Evolutionary conservation across 1,139 yeast genomes (phyloP).

Genomic region (Taphrina confusa): DNA sequence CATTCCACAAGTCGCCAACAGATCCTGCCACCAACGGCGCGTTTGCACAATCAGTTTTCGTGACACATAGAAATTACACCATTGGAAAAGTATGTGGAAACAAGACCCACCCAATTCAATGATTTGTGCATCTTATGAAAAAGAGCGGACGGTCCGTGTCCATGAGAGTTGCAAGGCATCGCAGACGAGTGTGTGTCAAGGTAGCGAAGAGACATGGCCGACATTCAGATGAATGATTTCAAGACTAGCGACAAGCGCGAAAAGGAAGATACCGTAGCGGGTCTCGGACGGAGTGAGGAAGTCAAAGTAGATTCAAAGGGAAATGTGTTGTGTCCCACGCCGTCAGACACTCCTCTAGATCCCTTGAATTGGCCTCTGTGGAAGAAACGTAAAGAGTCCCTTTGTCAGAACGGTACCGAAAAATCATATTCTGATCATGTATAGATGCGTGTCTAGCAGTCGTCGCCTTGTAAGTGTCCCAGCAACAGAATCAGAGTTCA

Average conservation of each 20-base stretch:
- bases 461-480: constrained; percentile 1
- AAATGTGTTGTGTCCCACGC: constrained; percentile 50
- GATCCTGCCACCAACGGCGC: constrained; percentile 1
- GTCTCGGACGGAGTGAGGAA: constrained; percentile 19
- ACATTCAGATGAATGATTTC: constrained; percentile 2
- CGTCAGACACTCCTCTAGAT: constrained; percentile 59
- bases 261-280: neutral
- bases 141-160: no score
- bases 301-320: constrained; percentile 7
- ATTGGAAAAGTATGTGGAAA: constrained; percentile 1
- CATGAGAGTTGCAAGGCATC: no score
- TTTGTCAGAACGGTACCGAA: no score
- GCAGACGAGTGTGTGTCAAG: no score
- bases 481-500: no score
- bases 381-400: constrained; percentile 41
- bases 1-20: no score
- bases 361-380: constrained; percentile 55
- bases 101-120: no score
- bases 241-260: neutral
- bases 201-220: neutral
- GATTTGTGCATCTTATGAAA: neutral
- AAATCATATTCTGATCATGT: neutral
- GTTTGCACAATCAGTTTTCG: constrained; percentile 5
- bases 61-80: constrained; percentile 5
- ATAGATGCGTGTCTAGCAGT: constrained; percentile 14